A percentile compares a stretch with the other conserved stretches of the same genome.
Conservation (phyloP, 2,329 filamentous ascomycete genomes). For the Diaporthe sp. region DNA sequence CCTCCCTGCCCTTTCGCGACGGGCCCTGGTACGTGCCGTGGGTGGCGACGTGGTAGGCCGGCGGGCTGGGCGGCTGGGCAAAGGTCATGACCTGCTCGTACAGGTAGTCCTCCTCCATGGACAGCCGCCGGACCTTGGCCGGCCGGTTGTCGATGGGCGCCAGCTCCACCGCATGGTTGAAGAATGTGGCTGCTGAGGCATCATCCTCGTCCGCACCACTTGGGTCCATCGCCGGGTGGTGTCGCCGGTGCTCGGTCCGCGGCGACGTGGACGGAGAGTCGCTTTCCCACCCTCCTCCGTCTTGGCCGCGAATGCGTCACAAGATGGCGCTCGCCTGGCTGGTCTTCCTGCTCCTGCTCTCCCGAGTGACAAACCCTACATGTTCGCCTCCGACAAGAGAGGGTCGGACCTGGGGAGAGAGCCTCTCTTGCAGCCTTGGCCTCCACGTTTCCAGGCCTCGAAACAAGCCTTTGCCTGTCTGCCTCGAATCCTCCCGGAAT, state of each 20-base stretch:
- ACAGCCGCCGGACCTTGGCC: conserved; percentile 56
- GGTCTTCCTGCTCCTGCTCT: conserved; percentile 30
- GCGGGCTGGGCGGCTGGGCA: conserved; percentile 60
- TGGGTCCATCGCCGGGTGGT: conserved; percentile 34
- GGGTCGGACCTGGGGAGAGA: conserved; percentile 8
- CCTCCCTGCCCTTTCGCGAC: conserved; percentile 40
- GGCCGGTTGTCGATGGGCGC: conserved; percentile 42
- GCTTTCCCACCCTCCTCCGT: conserved; percentile 26
- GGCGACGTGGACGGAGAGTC: background rate
- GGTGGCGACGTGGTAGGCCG: conserved; percentile 51
- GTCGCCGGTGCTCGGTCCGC: conserved; percentile 6
- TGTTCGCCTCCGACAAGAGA: conserved; percentile 30
- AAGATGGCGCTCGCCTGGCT: conserved; percentile 24
- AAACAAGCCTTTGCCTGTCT: background rate
- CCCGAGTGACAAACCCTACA: conserved; percentile 35
- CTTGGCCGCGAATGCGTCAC: conserved; percentile 13
- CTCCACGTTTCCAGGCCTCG: background rate
- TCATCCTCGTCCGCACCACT: conserved; percentile 36
- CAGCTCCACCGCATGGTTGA: conserved; percentile 42
- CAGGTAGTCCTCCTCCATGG: conserved; percentile 69
- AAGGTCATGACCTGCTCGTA: conserved; percentile 67
- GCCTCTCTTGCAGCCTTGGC: background rate
- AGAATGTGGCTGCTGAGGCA: conserved; percentile 38
- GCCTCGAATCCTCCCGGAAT: background rate
- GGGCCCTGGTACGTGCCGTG: conserved; percentile 55